Percentiles rank a stretch among this genome's conserved stretches.
Conservation (phyloP, 371 early-diverging fungal species). For the Rhizopus arrhizus region DNA sequence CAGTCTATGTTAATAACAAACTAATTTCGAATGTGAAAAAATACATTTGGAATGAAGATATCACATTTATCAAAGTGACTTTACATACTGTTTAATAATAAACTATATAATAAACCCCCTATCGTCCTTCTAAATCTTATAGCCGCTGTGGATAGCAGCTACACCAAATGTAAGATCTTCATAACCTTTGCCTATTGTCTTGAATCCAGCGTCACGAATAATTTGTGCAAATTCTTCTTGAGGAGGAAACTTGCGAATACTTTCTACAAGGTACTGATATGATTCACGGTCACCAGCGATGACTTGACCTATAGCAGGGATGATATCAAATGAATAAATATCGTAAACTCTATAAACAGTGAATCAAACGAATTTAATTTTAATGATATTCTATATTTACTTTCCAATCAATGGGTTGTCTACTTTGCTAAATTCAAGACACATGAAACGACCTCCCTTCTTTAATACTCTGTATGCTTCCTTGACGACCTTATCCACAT, state of each 20-base stretch:
- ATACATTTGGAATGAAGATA: slow-evolving; percentile 19
- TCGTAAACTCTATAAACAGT: slow-evolving; percentile 73
- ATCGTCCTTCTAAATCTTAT: slow-evolving; percentile 62
- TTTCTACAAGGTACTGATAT: slow-evolving; percentile 98
- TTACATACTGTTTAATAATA: slow-evolving; percentile 4
- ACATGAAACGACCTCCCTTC: slow-evolving; percentile 94
- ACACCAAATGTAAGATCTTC: slow-evolving; percentile 96
- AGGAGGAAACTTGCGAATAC: slow-evolving; percentile 92
- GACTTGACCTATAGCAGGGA: slow-evolving; percentile 86
- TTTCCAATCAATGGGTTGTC: slow-evolving; percentile 82
- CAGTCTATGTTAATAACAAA: slow-evolving; percentile 25
- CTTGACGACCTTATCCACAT: slow-evolving; percentile 83
- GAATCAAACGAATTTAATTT: not conserved
- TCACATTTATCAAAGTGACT: slow-evolving; percentile 23
- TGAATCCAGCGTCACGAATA: slow-evolving; percentile 90
- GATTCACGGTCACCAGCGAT: slow-evolving; percentile 91
- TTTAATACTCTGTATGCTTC: slow-evolving; percentile 94
- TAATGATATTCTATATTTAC: slow-evolving; percentile 41
- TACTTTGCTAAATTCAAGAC: slow-evolving; percentile 92
- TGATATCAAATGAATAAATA: slow-evolving; percentile 91
- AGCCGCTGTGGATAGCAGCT: slow-evolving; percentile 93
- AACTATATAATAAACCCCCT: not conserved
- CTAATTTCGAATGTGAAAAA: slow-evolving; percentile 12
- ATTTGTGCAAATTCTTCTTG: slow-evolving; percentile 89
- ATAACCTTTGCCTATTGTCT: slow-evolving; percentile 85